Evolutionary conservation across 2,329 filamentous ascomycete species (phyloP), one percentile per base, ranked within the genome.

Genomic region (Neonectria neomacrospora): DNA sequence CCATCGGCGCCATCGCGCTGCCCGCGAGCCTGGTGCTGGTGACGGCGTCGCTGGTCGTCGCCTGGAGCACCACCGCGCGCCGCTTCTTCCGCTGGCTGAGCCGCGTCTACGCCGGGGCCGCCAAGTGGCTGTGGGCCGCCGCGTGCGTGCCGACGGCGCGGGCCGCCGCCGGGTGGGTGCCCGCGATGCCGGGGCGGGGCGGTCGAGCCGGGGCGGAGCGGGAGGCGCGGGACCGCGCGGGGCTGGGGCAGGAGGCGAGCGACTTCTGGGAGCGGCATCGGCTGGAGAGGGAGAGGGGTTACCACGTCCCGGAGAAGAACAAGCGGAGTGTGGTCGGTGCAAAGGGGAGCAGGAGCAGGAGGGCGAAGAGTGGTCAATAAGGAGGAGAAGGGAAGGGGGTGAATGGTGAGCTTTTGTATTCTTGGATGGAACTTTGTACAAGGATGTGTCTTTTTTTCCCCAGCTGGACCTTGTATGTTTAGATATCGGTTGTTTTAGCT

Each of bases 51-150:
- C 80, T 90, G 2, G 69, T 88, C 0, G 78, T 83, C 1, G 87
- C 87, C 0, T 90, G 88, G 75, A 89, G 82, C 70, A 81, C 78
- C 20, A 80, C 78, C 6, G 80, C 80, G 2, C 80, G 80, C 11
- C 66, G 67, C 2, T 58, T 79, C 5, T 69, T 77, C 26, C 68
- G 74, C 11, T 73, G 68, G 63, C n/a, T 74, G 11, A 67, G 67
- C 10, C 58, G 61, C 0, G 12, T 51, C 2, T 71, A 72, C 26
- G 58, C 65, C 2, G 32, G 45, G 1, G 18, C 45, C 5, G 56
- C 64, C 52, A 61, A 62, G 3, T 71, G 74, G 66, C 3, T 73
- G 12, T 75, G 74, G 66, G 56, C 51, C 8, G 53, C 60, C 1
- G 1, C 73, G 1, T 74, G 72, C 42, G 66, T 55, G 1, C 76